These are phyloP conservation scores for Cajanus cajan DNA, from an alignment of 306 rosid genomes.

Conservation along the genomic window DNA sequence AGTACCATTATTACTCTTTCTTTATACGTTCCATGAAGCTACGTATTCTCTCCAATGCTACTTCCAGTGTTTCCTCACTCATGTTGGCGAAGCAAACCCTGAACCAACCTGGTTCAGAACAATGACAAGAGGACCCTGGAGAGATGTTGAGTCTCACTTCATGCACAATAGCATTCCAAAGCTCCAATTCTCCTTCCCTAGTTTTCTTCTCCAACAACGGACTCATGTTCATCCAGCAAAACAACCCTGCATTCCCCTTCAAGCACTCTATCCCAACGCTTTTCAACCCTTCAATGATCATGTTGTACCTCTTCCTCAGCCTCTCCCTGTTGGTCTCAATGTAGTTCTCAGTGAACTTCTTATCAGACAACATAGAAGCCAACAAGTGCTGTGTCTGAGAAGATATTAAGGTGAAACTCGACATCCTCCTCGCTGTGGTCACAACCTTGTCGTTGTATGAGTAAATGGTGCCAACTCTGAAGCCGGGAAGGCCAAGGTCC, in stretches of 20 bases:
- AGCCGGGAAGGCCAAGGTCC: slow-evolving; percentile 93
- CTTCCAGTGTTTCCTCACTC: slow-evolving; percentile 63
- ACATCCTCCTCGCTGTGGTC: slow-evolving; percentile 88
- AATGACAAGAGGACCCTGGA: slow-evolving; percentile 92
- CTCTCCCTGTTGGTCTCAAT: slow-evolving; percentile 66
- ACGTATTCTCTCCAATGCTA: slow-evolving; percentile 69
- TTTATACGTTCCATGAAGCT: slow-evolving; percentile 47
- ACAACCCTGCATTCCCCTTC: slow-evolving; percentile 85
- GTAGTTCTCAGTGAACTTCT: slow-evolving; percentile 53
- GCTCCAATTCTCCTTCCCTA: slow-evolving; percentile 59
- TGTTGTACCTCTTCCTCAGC: slow-evolving; percentile 62
- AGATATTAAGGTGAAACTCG: slow-evolving; percentile 84
- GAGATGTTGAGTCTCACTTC: slow-evolving; percentile 78
- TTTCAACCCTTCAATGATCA: slow-evolving; percentile 67
- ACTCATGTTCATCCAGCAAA: slow-evolving; percentile 91
- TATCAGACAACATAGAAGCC: slow-evolving; percentile 69
- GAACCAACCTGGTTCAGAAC: slow-evolving; percentile 93
- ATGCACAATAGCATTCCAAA: slow-evolving; percentile 59
- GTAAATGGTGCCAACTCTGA: slow-evolving; percentile 78
- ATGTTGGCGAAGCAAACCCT: slow-evolving; percentile 93
- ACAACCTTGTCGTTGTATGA: slow-evolving; percentile 86
- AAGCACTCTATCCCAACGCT: slow-evolving; percentile 72
- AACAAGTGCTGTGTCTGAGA: slow-evolving; percentile 81
- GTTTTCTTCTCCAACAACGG: slow-evolving; percentile 51
- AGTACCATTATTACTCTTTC: background rate